Evolutionary conservation across 805 yeast genomes (phyloP), one percentile per base, ranked within the genome.

Genomic region (Huiozyma sinensis): DNA sequence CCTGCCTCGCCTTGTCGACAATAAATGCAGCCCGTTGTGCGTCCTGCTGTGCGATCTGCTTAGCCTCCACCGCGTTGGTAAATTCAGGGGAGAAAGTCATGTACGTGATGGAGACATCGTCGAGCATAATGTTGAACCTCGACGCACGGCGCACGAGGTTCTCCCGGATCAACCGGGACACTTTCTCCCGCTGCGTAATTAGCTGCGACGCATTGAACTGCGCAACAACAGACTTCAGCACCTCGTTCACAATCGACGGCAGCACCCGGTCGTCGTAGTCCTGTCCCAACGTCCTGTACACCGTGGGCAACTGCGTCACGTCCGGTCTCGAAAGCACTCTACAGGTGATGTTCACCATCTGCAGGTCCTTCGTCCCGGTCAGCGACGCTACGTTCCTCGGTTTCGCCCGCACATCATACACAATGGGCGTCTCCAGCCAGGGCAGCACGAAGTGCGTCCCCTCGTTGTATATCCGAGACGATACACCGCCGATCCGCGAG

Each of bases 311-410:
- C 42, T 87, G 78, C 42, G 66, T 64, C 29, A 87, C 74, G 45
- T 83, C 82, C 0, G 98, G 98, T 63, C 89, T 81, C 44, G 94
- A 83, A 55, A 92, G 75, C 28, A 92, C 98, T 70, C 98, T 82
- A 66, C 98, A 92, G n/a, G 97, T 90, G 60, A 92, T 90, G 66
- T 88, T 92, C 41, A 92, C 98, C 98, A 92, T 92, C 70, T 92
- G 98, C 61, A 92, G 75, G 68, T 92, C 98, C 69, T 92, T 92
- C 24, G 98, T 92, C 52, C 98, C 98, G 1, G 98, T 92, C 57
- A 94, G 75, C 28, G 96, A 86, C 10, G 97, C 85, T 48, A 92
- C 94, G 55, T 88, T 88, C 67, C 97, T 80, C 47, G 98, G 98
- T 63, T 87, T 90, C 39, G 98, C 97, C 58, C 98, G 79, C 47